Percentiles rank a stretch among this genome's conserved stretches.
phyloP scores from a whole-genome alignment of 495 filamentous ascomycete genomes.

The Penicillium cataractarum region DNA sequence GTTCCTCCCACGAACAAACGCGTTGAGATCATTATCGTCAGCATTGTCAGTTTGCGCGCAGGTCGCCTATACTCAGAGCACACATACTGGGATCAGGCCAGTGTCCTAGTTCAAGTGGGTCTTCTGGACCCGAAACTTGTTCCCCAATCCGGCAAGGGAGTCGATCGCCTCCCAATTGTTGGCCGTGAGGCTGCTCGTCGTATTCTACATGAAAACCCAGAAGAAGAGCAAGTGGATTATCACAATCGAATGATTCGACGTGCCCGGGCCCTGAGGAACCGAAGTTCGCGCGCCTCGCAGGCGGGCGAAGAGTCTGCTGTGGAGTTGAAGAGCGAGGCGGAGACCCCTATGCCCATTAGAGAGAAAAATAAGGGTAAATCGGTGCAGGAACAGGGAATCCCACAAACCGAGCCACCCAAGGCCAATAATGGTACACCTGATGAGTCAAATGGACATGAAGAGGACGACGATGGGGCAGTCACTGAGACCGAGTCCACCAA shows the following conservation, averaged over 20 bases:
- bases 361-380: constrained; percentile 28
- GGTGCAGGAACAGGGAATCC: constrained; percentile 19
- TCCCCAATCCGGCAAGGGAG: constrained; percentile 47
- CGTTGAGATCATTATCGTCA: constrained; percentile 73
- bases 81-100: constrained; percentile 87
- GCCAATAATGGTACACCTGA: not conserved
- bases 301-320: constrained; percentile 30
- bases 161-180: constrained; percentile 70
- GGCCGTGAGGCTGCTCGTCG: constrained; percentile 69
- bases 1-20: constrained; percentile 69
- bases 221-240: constrained; percentile 42
- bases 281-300: constrained; percentile 15
- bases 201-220: constrained; percentile 62
- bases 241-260: constrained; percentile 47
- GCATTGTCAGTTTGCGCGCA: constrained; percentile 73
- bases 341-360: constrained; percentile 17
- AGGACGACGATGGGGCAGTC: constrained; percentile 21
- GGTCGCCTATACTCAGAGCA: constrained; percentile 80
- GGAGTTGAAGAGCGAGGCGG: constrained; percentile 33
- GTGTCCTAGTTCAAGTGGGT: constrained; percentile 75
- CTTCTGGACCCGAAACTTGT: constrained; percentile 67
- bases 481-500: constrained; percentile 26
- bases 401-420: not conserved
- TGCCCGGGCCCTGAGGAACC: constrained; percentile 26
- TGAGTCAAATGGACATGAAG: constrained; percentile 8